Percentiles rank a stretch among this genome's conserved stretches.
Conservation (phyloP, 306 rosid genomes). For the Sicyos baderoa region DNA sequence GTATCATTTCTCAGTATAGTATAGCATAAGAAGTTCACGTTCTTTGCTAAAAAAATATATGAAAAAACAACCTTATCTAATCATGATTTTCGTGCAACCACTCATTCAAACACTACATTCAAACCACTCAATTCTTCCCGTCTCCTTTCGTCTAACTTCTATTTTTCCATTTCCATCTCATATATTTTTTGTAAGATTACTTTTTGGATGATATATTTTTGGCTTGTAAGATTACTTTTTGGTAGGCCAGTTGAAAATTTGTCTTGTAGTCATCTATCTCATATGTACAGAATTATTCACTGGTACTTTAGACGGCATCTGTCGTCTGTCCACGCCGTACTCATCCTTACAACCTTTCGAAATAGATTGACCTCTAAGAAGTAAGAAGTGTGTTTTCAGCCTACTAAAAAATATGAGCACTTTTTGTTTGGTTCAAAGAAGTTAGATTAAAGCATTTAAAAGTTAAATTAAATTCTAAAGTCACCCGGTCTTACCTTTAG, state of each 20-base stretch:
- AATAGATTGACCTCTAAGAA: background rate
- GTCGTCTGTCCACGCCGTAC: background rate
- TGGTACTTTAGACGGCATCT: background rate
- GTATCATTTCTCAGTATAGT: background rate
- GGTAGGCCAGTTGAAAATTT: background rate
- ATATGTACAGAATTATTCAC: background rate
- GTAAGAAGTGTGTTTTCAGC: background rate
- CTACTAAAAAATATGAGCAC: constrained; percentile 3
- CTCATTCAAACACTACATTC: no score
- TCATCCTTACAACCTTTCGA: background rate
- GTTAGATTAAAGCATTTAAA: background rate
- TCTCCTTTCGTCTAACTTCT: no score
- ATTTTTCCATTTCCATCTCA: background rate
- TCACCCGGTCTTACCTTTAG: no score
- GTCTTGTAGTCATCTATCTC: background rate
- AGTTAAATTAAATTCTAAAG: background rate
- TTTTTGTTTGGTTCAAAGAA: background rate
- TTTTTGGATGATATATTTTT: background rate
- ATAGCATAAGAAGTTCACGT: background rate
- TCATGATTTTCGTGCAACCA: no score
- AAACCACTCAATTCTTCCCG: no score
- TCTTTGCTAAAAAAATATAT: background rate
- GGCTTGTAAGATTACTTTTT: constrained; percentile 4
- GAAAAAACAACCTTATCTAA: no score
- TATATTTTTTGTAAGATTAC: background rate